These are phyloP conservation scores for Pythium diclinum DNA, from an alignment of 352 stramenopile genomes.

Conservation along the genomic window DNA sequence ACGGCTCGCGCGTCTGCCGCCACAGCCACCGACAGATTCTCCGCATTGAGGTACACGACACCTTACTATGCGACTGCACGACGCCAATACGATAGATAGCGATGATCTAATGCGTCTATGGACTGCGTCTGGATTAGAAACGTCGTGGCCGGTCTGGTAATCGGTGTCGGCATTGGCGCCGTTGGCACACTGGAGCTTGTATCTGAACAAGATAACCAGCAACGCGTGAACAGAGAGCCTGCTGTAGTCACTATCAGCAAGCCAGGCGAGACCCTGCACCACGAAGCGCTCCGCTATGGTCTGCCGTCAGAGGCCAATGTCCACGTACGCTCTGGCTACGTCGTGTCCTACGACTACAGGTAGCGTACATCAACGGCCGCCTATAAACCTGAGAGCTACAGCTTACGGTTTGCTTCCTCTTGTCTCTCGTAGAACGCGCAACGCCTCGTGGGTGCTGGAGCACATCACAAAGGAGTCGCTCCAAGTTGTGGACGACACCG, in stretches of 20 bases:
- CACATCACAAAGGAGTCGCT: constrained; percentile 72
- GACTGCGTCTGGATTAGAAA: constrained; percentile 1
- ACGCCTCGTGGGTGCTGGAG: constrained; percentile 86
- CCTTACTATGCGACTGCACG: background rate
- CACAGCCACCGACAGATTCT: background rate
- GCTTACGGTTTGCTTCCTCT: background rate
- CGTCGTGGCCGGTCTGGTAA: constrained; percentile 12
- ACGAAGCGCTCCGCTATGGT: constrained; percentile 75
- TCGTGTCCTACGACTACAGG: constrained; percentile 85
- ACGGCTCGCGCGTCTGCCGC: background rate
- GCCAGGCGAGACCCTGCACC: constrained; percentile 27
- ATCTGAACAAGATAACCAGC: constrained; percentile 7
- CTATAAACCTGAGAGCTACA: background rate
- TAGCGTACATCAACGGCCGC: constrained; percentile 15
- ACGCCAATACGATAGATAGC: background rate
- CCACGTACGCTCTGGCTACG: constrained; percentile 72
- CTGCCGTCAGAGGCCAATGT: constrained; percentile 66
- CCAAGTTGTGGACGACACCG: constrained; percentile 57
- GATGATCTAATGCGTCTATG: background rate
- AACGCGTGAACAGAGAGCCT: background rate
- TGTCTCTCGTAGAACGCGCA: constrained; percentile 51
- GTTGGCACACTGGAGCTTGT: constrained; percentile 19
- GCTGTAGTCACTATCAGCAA: constrained; percentile 11
- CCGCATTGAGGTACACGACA: background rate
- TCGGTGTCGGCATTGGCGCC: constrained; percentile 19